phyloP scores from a whole-genome alignment of 1,284 basidiomycete genomes.

The Papiliotrema laurentii region DNA sequence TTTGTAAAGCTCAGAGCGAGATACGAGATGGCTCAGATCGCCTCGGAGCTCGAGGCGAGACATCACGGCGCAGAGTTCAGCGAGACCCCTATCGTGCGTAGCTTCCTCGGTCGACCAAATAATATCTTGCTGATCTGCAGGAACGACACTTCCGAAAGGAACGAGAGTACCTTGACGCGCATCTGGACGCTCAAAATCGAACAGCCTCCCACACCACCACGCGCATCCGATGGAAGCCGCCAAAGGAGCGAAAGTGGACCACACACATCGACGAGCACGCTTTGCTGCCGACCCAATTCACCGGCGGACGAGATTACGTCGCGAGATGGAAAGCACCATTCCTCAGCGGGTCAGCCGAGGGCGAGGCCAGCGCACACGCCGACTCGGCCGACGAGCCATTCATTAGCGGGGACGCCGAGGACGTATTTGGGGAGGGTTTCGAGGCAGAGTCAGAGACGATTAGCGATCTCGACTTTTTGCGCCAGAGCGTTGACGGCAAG shows the following conservation, averaged over 20 bases:
- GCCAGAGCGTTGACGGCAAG: conserved; percentile 1
- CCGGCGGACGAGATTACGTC: conserved; percentile 34
- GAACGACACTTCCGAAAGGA: conserved; percentile 17
- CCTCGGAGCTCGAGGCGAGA: conserved; percentile 77
- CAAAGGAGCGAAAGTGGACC: conserved; percentile 30
- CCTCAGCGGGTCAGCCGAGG: neutral
- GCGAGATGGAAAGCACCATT: conserved; percentile 34
- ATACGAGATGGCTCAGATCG: conserved; percentile 69
- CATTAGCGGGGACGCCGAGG: conserved; percentile 4
- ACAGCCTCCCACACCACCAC: neutral
- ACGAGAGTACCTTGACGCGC: conserved; percentile 17
- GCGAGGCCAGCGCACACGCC: neutral
- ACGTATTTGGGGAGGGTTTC: neutral
- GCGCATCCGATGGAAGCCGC: conserved; percentile 13
- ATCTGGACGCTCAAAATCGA: neutral
- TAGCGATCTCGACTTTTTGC: conserved; percentile 29
- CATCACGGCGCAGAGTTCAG: conserved; percentile 59
- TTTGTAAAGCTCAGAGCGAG: conserved; percentile 81
- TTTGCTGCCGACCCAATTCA: conserved; percentile 22
- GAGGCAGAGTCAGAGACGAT: conserved; percentile 14
- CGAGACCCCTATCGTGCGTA: conserved; percentile 40
- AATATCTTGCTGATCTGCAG: neutral
- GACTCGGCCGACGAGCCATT: neutral
- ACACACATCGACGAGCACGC: conserved; percentile 16
- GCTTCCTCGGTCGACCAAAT: neutral